These are phyloP conservation scores for Agrocybe praecox DNA, from an alignment of 768 basidiomycete species.

Conservation along the genomic window DNA sequence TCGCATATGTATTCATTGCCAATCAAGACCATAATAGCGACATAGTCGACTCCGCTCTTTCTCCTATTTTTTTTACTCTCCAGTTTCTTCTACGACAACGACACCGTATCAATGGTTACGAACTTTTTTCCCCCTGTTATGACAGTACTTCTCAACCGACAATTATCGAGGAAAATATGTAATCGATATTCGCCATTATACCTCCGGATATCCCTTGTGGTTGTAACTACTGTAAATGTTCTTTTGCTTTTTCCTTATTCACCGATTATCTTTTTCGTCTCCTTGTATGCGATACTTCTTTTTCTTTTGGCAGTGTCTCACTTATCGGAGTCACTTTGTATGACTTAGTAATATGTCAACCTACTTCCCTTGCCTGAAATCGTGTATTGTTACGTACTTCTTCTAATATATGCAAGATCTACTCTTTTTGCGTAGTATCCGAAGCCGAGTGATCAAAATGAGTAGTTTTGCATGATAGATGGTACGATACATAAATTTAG, in stretches of 20 bases:
- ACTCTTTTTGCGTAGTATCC: background rate
- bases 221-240: conserved; percentile 3
- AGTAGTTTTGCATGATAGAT: no score
- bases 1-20: no score
- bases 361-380: background rate
- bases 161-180: conserved; percentile 6
- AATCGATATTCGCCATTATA: conserved; percentile 1
- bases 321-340: conserved; percentile 1
- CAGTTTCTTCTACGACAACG: background rate
- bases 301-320: background rate
- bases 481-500: background rate
- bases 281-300: background rate
- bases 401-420: background rate
- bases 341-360: conserved; percentile 2
- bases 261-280: conserved; percentile 2
- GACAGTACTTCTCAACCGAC: background rate
- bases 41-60: background rate
- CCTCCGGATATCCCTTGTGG: conserved; percentile 12
- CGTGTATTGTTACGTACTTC: conserved; percentile 6
- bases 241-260: background rate
- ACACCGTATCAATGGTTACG: conserved; percentile 2
- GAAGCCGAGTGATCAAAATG: background rate
- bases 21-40: no score
- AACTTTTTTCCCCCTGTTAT: background rate
- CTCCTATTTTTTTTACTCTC: background rate